phyloP scores from a whole-genome alignment of 208 protist species.

The Sergeia podlipaevii region DNA sequence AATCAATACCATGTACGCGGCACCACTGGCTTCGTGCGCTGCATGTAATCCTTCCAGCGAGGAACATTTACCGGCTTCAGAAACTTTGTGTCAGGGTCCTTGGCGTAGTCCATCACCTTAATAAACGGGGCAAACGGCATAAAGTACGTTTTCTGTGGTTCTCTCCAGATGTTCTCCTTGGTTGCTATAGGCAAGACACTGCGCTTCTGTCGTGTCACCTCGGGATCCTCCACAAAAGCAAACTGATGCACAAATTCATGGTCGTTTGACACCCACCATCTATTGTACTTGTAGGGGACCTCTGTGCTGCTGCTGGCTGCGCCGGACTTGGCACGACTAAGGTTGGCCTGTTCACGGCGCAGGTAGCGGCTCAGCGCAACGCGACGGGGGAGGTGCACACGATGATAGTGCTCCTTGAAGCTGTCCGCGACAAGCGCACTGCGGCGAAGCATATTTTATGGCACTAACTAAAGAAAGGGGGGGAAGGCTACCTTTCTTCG shows the following conservation, averaged over 20 bases:
- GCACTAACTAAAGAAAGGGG: too few relatives aligned
- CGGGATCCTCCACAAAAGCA: constrained; percentile 83
- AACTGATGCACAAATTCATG: constrained; percentile 90
- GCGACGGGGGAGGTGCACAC: constrained; percentile 77
- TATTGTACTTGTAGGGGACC: constrained; percentile 86
- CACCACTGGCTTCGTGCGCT: constrained; percentile 83
- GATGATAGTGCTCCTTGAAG: constrained; percentile 90
- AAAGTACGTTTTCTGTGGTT: constrained; percentile 85
- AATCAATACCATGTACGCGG: constrained; percentile 83
- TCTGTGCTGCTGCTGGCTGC: constrained; percentile 13
- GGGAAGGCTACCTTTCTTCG: constrained; percentile 5
- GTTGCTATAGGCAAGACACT: constrained; percentile 62
- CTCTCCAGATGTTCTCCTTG: constrained; percentile 82
- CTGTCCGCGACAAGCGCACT: constrained; percentile 49
- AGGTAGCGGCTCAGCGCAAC: constrained; percentile 76
- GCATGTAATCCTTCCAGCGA: constrained; percentile 92
- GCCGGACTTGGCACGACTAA: constrained; percentile 1
- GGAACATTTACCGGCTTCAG: constrained; percentile 83
- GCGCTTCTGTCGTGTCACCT: constrained; percentile 62
- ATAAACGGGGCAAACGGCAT: constrained; percentile 86
- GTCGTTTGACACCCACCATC: constrained; percentile 88
- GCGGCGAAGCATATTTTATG: constrained; percentile 58
- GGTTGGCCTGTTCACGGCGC: constrained; percentile 26
- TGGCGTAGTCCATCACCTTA: constrained; percentile 84
- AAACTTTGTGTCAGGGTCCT: constrained; percentile 86